These are phyloP conservation scores for Rubus idaeus DNA, from an alignment of 306 rosid genomes.

Conservation along the genomic window DNA sequence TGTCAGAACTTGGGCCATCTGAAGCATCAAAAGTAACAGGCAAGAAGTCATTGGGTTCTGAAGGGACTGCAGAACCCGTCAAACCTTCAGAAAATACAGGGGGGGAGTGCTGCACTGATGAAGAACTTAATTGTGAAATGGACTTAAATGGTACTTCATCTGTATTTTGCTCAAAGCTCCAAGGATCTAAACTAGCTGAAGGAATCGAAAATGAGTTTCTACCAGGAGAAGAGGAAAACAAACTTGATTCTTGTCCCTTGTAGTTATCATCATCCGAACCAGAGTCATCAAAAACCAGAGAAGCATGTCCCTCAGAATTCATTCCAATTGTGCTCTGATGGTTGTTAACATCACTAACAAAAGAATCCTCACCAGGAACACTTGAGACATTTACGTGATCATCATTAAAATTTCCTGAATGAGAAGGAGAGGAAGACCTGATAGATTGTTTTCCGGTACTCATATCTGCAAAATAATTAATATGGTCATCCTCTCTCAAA, in stretches of 20 bases:
- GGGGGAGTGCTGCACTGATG: constrained; percentile 14
- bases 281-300: constrained; percentile 68
- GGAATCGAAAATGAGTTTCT: constrained; percentile 40
- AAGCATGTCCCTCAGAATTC: constrained; percentile 39
- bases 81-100: constrained; percentile 46
- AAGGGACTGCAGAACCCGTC: constrained; percentile 40
- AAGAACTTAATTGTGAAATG: constrained; percentile 40
- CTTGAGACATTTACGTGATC: constrained; percentile 35
- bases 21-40: constrained; percentile 78
- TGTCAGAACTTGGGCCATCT: constrained; percentile 66
- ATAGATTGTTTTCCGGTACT: constrained; percentile 36
- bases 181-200: constrained; percentile 40
- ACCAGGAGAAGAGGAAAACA: constrained; percentile 37
- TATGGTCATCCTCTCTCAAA: constrained; percentile 29
- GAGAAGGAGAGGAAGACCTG: constrained; percentile 42
- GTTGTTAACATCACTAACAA: constrained; percentile 43
- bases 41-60: constrained; percentile 43
- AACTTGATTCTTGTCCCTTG: constrained; percentile 46
- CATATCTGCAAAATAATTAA: constrained; percentile 36
- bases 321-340: constrained; percentile 29
- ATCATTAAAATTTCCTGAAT: constrained; percentile 34
- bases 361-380: constrained; percentile 35
- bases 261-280: constrained; percentile 65
- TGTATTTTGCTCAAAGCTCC: constrained; percentile 40
- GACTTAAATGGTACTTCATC: constrained; percentile 39